Base-by-base conservation (phyloP, 352 stramenopile species). In the Halophytophthora batemanensis region DNA sequence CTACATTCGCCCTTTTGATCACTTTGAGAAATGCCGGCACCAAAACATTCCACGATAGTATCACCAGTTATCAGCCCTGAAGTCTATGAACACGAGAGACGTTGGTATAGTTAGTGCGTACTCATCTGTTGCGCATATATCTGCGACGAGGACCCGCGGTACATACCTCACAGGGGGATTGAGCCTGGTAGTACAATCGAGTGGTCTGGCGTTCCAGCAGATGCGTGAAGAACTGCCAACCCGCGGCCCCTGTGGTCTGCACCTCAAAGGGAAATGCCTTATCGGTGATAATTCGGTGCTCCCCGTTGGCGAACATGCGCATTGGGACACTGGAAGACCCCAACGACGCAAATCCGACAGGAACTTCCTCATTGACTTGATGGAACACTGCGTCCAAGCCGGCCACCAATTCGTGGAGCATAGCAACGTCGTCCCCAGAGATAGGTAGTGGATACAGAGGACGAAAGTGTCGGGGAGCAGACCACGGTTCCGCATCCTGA, bases 221-320 rank as follows among this genome's bases (percentile, higher is more conserved):
- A 51, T 65, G 59, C 13, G 54, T 56, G 17, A 79, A 66, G 22
- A 76, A 62, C 42, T 72, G 69, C 69, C 69, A 79, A 18, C 56
- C 69, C 1, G 69, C 69, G 13, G 53, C 47, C 0, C 55, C 64
- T 0, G 64, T 69, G 19, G 59, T 40, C 12, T 62, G 38, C 1
- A 79, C 41, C 13, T 64, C 59, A 41, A 72, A 79, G 7, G 69
- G 69, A 33, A 79, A 48, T 13, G 67, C 47, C 50, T 79, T 74
- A 50, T 74, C 69, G 2, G 66, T 63, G 8, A 74, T 64, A 6
- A 61, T 36, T 13, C 61, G 59, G 33, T 60, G 39, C 43, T 69
- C 52, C 14, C 42, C 37, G 6, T 62, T 51, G 21, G 22, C 33
- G n/a, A 19, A 12, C 23, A 39, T 47, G 1, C 19, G 41, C 18